These are phyloP conservation scores for Bremia lactucae DNA, from an alignment of 352 stramenopile genomes.

Conservation along the genomic window DNA sequence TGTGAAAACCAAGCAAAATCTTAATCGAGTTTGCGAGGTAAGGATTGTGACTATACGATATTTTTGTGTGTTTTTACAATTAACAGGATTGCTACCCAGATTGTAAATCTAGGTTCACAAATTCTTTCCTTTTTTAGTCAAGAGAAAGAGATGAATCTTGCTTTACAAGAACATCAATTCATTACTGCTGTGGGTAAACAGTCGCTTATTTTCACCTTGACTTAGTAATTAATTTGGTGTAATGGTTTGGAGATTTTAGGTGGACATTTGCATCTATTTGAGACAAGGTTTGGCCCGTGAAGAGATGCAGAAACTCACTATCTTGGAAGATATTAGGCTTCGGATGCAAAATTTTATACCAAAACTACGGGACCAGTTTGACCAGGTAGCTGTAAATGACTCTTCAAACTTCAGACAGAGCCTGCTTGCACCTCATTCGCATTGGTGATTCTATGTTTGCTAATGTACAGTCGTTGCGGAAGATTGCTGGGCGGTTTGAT, in stretches of 20 bases:
- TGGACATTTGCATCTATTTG: constrained; percentile 61
- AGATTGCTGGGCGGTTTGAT: constrained; percentile 62
- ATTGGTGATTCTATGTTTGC: neutral
- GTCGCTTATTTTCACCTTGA: neutral
- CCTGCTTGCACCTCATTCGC: neutral
- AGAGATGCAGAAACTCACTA: constrained; percentile 41
- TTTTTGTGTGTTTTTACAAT: too few species aligned
- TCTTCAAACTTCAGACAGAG: too few species aligned
- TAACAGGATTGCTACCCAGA: constrained; percentile 12
- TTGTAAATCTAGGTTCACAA: constrained; percentile 25
- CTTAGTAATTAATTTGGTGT: neutral
- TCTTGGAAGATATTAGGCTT: constrained; percentile 47
- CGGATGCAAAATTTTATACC: constrained; percentile 71
- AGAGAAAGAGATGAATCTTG: constrained; percentile 65
- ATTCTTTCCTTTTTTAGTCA: constrained; percentile 74
- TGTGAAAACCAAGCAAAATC: constrained; percentile 74
- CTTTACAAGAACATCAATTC: constrained; percentile 49
- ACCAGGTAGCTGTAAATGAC: too few species aligned
- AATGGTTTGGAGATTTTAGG: constrained; percentile 14
- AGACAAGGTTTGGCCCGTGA: constrained; percentile 32
- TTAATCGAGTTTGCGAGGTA: constrained; percentile 64
- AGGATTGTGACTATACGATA: too few species aligned
- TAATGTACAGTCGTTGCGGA: constrained; percentile 52
- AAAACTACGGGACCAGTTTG: constrained; percentile 57
- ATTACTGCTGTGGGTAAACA: constrained; percentile 44